Evolutionary conservation across 169 alveolate species (phyloP).

Genomic region (Prorocentrum cordatum): DNA sequence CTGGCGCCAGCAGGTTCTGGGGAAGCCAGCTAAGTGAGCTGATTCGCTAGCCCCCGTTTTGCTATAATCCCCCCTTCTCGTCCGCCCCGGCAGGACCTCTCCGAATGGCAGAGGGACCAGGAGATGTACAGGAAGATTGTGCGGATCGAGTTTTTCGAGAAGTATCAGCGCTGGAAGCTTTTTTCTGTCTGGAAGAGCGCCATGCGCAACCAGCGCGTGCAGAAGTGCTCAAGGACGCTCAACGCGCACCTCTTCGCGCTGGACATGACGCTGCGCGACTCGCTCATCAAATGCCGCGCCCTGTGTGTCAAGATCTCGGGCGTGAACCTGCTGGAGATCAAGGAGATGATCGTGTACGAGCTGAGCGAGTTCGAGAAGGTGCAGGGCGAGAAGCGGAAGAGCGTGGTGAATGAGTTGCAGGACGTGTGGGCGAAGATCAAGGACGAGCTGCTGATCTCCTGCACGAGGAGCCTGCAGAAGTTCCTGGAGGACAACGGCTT

Average conservation of each 20-base stretch:
- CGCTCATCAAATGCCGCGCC: constrained; percentile 76
- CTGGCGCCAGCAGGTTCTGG: too few relatives aligned
- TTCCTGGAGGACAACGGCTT: constrained; percentile 72
- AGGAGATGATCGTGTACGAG: constrained; percentile 68
- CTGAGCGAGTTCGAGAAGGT: constrained; percentile 74
- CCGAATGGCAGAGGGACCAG: constrained; percentile 82
- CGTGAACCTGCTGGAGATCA: constrained; percentile 72
- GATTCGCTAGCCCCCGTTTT: too few relatives aligned
- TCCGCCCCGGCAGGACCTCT: constrained; percentile 2
- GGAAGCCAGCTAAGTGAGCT: too few relatives aligned
- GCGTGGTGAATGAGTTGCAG: background rate
- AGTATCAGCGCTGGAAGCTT: constrained; percentile 79
- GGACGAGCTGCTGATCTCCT: constrained; percentile 36
- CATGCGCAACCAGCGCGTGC: constrained; percentile 21
- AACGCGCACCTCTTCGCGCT: constrained; percentile 77
- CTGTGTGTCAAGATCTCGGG: constrained; percentile 69
- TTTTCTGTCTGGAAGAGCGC: constrained; percentile 82
- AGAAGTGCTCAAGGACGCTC: constrained; percentile 75
- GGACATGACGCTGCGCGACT: constrained; percentile 77
- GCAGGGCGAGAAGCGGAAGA: constrained; percentile 74
- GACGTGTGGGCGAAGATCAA: constrained; percentile 64
- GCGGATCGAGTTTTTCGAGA: constrained; percentile 65
- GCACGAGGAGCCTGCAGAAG: constrained; percentile 20
- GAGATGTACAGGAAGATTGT: constrained; percentile 75
- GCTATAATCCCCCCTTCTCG: too few relatives aligned